Conservation (phyloP, 371 early-diverging fungal species). For the Dinochytrium kinnereticum region DNA sequence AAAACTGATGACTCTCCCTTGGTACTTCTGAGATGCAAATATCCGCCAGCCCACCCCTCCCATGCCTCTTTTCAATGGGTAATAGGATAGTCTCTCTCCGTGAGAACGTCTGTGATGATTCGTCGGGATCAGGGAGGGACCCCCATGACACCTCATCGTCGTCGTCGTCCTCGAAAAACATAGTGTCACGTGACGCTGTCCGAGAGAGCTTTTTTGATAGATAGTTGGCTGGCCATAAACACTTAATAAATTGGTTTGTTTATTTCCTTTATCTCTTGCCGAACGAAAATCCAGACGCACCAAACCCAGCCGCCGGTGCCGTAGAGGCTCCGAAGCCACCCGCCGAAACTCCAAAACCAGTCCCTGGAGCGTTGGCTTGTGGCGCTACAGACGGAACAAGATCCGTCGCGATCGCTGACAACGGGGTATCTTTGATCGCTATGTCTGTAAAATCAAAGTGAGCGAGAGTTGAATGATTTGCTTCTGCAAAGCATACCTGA, state of each 20-base stretch:
- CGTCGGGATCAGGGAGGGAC: not conserved
- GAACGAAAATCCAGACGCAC: not conserved
- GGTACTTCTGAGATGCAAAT: too few species aligned
- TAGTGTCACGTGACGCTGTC: not conserved
- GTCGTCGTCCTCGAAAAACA: not conserved
- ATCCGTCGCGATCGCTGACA: slow-evolving; percentile 11
- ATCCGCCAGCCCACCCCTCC: too few species aligned
- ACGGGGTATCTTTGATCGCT: not conserved
- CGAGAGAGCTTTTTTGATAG: slow-evolving; percentile 3
- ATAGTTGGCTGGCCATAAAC: too few species aligned
- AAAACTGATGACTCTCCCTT: too few species aligned
- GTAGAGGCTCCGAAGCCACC: slow-evolving; percentile 9
- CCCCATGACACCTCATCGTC: slow-evolving; percentile 12
- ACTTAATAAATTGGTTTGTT: too few species aligned
- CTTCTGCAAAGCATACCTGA: not conserved
- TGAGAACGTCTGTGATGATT: not conserved
- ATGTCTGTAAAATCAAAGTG: not conserved
- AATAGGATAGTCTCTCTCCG: not conserved
- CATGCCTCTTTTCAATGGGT: not conserved
- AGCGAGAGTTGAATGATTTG: too few species aligned
- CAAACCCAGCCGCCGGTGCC: not conserved
- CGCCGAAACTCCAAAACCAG: not conserved
- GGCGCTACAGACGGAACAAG: too few species aligned
- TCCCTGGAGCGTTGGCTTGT: not conserved
- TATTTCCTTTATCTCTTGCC: slow-evolving; percentile 14